Percentiles rank a stretch among this genome's conserved stretches.
Evolutionary conservation across 768 basidiomycete genomes (phyloP).

Genomic region (Pleurotus djamor): DNA sequence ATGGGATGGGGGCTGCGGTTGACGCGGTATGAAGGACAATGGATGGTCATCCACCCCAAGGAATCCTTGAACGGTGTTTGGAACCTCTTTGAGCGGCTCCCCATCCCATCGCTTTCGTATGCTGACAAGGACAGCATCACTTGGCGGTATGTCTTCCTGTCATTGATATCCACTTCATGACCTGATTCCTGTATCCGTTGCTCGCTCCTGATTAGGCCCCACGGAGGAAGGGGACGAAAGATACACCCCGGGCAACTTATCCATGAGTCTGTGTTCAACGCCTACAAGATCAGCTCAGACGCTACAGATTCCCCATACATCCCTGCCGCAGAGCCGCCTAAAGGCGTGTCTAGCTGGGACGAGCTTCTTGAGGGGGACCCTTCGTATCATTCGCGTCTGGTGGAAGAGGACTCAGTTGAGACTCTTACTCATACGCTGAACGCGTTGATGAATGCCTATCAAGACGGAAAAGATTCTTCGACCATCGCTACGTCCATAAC

Average conservation of each 20-base stretch:
- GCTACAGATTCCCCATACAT: no score
- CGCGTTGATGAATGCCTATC: no score
- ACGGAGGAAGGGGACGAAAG: background rate
- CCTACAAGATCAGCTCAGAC: slow-evolving; percentile 7
- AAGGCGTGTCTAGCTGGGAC: no score
- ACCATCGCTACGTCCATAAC: no score
- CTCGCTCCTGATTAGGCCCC: background rate
- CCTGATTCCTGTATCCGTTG: background rate
- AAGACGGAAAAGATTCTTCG: no score
- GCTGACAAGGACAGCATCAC: background rate
- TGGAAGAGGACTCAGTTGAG: no score
- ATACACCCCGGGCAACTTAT: slow-evolving; percentile 6
- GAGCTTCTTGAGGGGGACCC: no score
- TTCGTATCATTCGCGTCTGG: no score
- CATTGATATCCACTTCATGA: background rate
- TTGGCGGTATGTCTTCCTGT: background rate
- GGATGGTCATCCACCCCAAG: background rate
- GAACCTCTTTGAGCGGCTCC: background rate
- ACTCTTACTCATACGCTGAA: no score
- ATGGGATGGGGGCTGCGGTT: background rate
- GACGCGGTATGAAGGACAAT: background rate
- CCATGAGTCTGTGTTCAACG: slow-evolving; percentile 3
- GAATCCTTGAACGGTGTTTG: background rate
- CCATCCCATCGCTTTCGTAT: background rate
- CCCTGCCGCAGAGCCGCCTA: no score